A percentile compares a stretch with the other conserved stretches of the same genome.
These are phyloP conservation scores for Talaromyces sp. DNA, from an alignment of 2,329 filamentous ascomycete species.

Conservation along the genomic window DNA sequence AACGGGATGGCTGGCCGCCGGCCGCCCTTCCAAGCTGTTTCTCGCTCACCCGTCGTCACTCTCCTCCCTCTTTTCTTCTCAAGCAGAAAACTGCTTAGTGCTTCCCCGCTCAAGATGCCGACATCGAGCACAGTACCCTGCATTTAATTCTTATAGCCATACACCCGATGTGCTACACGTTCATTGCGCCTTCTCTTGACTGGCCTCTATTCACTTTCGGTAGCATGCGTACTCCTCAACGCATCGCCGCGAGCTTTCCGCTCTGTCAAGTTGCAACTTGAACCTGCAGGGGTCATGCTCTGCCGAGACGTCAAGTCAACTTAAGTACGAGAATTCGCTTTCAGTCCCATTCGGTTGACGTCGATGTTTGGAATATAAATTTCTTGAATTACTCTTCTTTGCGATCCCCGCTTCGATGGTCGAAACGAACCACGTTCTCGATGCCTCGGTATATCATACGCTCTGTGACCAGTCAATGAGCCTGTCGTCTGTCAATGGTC, in stretches of 20 bases:
- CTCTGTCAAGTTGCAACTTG: not conserved
- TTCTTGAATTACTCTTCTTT: not conserved
- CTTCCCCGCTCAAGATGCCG: constrained; percentile 18
- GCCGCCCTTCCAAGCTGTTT: not conserved
- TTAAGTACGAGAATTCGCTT: not conserved
- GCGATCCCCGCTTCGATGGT: not conserved
- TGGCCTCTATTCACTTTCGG: not conserved
- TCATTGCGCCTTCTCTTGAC: not conserved
- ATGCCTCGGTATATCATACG: not conserved
- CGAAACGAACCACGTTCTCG: not conserved
- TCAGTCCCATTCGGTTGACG: not conserved
- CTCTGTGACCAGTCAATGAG: not conserved
- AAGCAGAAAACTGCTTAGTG: constrained; percentile 8
- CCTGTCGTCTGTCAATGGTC: not conserved
- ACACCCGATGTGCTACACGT: not conserved
- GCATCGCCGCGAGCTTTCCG: not conserved
- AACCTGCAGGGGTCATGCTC: not conserved
- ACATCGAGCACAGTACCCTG: not conserved
- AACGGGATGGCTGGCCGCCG: constrained; percentile 23
- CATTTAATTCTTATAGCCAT: not conserved
- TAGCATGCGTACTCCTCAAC: not conserved
- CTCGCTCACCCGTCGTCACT: not conserved
- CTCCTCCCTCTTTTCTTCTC: constrained; percentile 8
- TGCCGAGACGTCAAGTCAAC: not conserved
- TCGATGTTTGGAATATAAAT: not conserved